Percentiles rank a stretch among this genome's conserved stretches.
phyloP scores from a whole-genome alignment of 169 alveolate genomes.

The Perkinsus marinus region DNA sequence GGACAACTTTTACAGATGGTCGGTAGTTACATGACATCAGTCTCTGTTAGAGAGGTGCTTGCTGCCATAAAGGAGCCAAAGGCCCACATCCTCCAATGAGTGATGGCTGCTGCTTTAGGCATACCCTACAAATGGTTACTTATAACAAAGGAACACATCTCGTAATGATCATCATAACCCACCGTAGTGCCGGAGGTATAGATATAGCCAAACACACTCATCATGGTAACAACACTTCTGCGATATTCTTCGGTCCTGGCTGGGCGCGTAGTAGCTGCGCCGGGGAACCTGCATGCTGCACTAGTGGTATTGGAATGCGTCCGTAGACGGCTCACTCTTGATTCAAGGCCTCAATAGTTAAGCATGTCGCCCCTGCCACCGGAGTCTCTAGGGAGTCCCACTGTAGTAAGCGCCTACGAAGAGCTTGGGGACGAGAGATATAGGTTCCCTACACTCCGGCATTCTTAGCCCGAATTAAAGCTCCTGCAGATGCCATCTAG shows the following conservation, averaged over 20 bases:
- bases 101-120: not conserved
- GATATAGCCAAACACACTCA: not conserved
- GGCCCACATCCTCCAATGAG: conserved; percentile 1
- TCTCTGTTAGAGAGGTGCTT: not conserved
- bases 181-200: conserved; percentile 5
- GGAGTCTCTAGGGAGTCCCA: not conserved
- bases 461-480: not conserved
- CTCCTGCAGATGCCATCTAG: not conserved
- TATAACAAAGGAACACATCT: not conserved
- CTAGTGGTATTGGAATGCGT: not conserved
- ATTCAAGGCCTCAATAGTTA: not conserved
- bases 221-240: not conserved
- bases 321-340: not conserved
- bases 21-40: not conserved
- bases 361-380: not conserved
- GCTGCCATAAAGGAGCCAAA: not conserved
- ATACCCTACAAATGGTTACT: not conserved
- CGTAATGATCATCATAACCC: not conserved
- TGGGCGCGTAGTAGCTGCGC: not conserved
- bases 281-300: not conserved
- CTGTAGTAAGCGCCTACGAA: not conserved
- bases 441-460: not conserved
- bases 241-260: not conserved
- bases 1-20: not conserved
- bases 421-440: not conserved